Evolutionary conservation across 139 green algal species (phyloP), one percentile per base, ranked within the genome.

Genomic region (Diplosphaera chodatii): DNA sequence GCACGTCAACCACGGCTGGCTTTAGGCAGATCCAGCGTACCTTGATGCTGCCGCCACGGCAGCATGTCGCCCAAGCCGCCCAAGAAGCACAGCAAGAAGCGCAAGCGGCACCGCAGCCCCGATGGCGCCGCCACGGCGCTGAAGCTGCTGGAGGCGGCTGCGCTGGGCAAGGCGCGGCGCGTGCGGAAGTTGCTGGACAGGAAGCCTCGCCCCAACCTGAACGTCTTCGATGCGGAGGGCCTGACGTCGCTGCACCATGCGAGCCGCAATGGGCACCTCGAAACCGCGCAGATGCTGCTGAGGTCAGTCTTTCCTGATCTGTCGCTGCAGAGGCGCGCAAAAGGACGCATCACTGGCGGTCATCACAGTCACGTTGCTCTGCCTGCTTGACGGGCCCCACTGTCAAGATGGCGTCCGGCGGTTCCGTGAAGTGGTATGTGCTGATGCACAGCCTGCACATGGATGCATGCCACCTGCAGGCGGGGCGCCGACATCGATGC

Each of bases 181-280:
- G 27, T 65, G 15, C n/a, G 27, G 4, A 65, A 65, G 59, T 3
- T 65, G 6, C 8, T 65, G 27, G 27, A 32, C 59, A 32, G 25
- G 59, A 10, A 3, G 5, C 3, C 25, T 3, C 59, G 21, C 2
- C 27, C 21, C 5, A 32, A 32, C 59, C 5, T 65, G 25, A 32
- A 65, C 59, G 59, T 15, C 5, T 65, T 32, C 59, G 59, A 65
- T 32, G 59, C 59, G n/a, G 59, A 65, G 59, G 59, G 59, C 25
- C n/a, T 33, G 5, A 65, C 59, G 27, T n/a, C 59, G 5, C 59
- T 65, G 59, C 59, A 65, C 25, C 67, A 78, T 55, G 69, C 76
- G 15, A 71, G 76, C 69, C 33, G 76, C 15, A 33, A 80, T 32
- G 76, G 76, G 15, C 71, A 78, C 69, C 55, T 71, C 28, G 18